phyloP scores from a whole-genome alignment of 805 yeast genomes.

The Ogataea nonfermentans region DNA sequence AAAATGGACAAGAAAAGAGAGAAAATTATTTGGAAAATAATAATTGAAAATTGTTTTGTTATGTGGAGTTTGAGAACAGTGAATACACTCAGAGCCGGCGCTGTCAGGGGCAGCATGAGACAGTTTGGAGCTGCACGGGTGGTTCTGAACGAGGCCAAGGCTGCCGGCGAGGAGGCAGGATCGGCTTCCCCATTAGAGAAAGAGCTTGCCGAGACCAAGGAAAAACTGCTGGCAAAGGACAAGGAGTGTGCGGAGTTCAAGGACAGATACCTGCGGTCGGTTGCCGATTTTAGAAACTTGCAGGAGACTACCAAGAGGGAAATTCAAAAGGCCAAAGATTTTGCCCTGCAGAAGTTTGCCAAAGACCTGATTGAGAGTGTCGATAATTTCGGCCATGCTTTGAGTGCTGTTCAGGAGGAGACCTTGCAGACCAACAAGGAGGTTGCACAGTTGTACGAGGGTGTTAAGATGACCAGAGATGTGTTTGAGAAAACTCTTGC shows the following conservation, averaged over 20 bases:
- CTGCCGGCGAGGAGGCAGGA: constrained; percentile 14
- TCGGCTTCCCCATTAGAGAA: constrained; percentile 28
- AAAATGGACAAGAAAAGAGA: constrained; percentile 2
- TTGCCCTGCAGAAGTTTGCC: constrained; percentile 89
- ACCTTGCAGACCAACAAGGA: constrained; percentile 57
- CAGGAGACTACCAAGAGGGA: constrained; percentile 90
- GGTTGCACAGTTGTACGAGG: constrained; percentile 75
- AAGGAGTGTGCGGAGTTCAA: constrained; percentile 79
- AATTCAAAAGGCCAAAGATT: constrained; percentile 81
- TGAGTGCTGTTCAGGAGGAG: constrained; percentile 66
- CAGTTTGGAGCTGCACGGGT: constrained; percentile 22
- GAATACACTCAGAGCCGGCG: constrained; percentile 3
- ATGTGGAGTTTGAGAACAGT: constrained; percentile 5
- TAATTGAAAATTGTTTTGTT: not conserved
- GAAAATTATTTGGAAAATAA: constrained; percentile 2
- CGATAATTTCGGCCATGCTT: constrained; percentile 87
- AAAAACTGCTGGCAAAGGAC: constrained; percentile 57
- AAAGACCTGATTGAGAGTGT: constrained; percentile 85
- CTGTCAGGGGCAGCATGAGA: constrained; percentile 15
- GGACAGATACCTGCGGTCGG: constrained; percentile 76
- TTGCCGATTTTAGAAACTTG: constrained; percentile 90
- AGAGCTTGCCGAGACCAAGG: constrained; percentile 43
- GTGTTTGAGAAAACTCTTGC: constrained; percentile 80
- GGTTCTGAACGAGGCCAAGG: constrained; percentile 31
- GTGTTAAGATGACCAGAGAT: constrained; percentile 85